Evolutionary conservation across 495 filamentous ascomycete genomes (phyloP).

Genomic region (Daldinia childiae): DNA sequence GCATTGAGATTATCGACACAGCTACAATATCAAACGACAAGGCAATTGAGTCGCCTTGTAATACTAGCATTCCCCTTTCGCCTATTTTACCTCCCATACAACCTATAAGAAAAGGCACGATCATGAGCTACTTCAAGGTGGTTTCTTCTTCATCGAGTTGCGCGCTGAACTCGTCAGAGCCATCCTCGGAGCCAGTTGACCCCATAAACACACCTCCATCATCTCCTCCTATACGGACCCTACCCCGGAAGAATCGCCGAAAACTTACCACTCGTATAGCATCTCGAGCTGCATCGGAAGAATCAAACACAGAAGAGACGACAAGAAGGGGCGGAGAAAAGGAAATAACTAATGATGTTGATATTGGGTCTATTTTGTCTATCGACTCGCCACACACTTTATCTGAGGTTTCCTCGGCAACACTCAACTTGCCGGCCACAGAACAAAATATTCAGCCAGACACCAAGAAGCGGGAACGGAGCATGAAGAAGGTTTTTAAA

Average conservation of each 20-base stretch:
- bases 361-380: background rate
- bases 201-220: slow-evolving; percentile 45
- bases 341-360: background rate
- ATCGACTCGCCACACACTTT: background rate
- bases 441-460: slow-evolving; percentile 2
- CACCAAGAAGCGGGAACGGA: slow-evolving; percentile 14
- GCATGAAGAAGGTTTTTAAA: slow-evolving; percentile 31
- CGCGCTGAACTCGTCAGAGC: slow-evolving; percentile 25
- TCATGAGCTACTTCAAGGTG: slow-evolving; percentile 55
- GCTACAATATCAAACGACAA: background rate
- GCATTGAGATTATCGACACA: slow-evolving; percentile 9
- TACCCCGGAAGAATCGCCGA: slow-evolving; percentile 42
- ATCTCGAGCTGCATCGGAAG: slow-evolving; percentile 21
- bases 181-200: slow-evolving; percentile 18
- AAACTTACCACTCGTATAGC: slow-evolving; percentile 50
- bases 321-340: background rate
- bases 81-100: slow-evolving; percentile 18
- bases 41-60: background rate
- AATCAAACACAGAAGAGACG: background rate
- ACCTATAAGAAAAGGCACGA: slow-evolving; percentile 49
- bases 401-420: slow-evolving; percentile 19
- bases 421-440: slow-evolving; percentile 8
- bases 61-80: slow-evolving; percentile 13
- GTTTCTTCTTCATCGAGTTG: slow-evolving; percentile 27
- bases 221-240: slow-evolving; percentile 31